A percentile compares a stretch with the other conserved stretches of the same genome.
These are phyloP conservation scores for Thelephora aurantiotincta DNA, from an alignment of 768 basidiomycete species.

Conservation along the genomic window DNA sequence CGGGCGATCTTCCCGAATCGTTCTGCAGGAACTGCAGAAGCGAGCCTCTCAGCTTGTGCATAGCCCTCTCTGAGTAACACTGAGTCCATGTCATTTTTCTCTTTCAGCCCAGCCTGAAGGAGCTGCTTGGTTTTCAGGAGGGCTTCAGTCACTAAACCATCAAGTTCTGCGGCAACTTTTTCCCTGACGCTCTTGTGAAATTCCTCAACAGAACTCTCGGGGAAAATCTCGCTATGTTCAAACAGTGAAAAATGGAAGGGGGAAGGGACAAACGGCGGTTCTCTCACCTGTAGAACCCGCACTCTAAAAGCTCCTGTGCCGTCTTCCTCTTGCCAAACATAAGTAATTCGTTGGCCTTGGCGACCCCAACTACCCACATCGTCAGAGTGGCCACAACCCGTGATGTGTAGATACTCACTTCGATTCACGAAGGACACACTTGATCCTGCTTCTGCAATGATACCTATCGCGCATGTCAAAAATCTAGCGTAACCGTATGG, in stretches of 20 bases:
- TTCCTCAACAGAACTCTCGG: slow-evolving; percentile 29
- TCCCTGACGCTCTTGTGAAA: slow-evolving; percentile 41
- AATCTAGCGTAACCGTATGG: neutral
- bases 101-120: slow-evolving; percentile 38
- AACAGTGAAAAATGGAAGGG: slow-evolving; percentile 2
- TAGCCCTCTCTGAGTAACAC: slow-evolving; percentile 59
- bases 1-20: slow-evolving; percentile 43
- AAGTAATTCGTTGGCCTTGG: slow-evolving; percentile 57
- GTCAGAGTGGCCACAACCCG: neutral
- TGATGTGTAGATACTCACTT: slow-evolving; percentile 25
- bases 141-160: slow-evolving; percentile 42
- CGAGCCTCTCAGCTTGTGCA: slow-evolving; percentile 52
- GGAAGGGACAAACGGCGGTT: neutral
- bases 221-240: slow-evolving; percentile 39
- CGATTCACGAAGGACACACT: slow-evolving; percentile 56
- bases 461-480: slow-evolving; percentile 22
- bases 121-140: slow-evolving; percentile 38
- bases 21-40: slow-evolving; percentile 38
- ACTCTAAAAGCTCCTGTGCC: slow-evolving; percentile 40
- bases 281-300: slow-evolving; percentile 52
- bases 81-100: slow-evolving; percentile 50
- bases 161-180: slow-evolving; percentile 37
- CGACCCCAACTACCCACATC: slow-evolving; percentile 39
- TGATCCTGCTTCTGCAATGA: slow-evolving; percentile 54
- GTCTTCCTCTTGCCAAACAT: slow-evolving; percentile 55